These are phyloP conservation scores for Melanomma pulvis-pyrius DNA, from an alignment of 495 filamentous ascomycete genomes.

Conservation along the genomic window DNA sequence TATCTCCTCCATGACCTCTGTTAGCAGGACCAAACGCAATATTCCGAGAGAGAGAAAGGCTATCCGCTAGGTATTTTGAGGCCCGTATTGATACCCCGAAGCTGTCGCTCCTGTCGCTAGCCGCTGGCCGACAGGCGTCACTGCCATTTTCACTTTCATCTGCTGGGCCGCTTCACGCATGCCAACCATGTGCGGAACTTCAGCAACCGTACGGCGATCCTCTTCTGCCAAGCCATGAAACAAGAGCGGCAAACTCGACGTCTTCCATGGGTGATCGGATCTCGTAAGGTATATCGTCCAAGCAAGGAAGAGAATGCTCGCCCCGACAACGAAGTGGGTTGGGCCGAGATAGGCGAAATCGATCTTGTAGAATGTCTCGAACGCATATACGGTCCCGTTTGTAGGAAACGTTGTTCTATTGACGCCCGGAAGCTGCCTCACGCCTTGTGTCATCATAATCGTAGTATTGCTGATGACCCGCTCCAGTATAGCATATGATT, in stretches of 20 bases:
- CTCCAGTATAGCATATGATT: constrained; percentile 13
- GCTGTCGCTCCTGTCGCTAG: not conserved
- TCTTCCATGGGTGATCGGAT: constrained; percentile 23
- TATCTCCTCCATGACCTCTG: too few relatives aligned
- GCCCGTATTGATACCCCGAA: not conserved
- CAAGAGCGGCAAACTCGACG: constrained; percentile 12
- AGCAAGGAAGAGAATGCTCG: constrained; percentile 12
- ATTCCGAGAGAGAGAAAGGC: too few relatives aligned
- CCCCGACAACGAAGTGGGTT: constrained; percentile 14
- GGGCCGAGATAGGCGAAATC: constrained; percentile 9
- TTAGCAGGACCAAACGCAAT: too few relatives aligned
- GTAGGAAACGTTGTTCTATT: not conserved
- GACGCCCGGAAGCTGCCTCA: constrained; percentile 6
- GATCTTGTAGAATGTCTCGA: constrained; percentile 14
- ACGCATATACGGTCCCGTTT: constrained; percentile 14
- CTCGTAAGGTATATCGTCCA: constrained; percentile 14
- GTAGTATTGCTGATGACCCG: constrained; percentile 13
- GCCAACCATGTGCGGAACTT: constrained; percentile 16
- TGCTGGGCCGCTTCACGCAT: constrained; percentile 11
- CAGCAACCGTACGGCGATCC: constrained; percentile 7
- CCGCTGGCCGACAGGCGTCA: constrained; percentile 18
- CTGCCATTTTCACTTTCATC: constrained; percentile 17
- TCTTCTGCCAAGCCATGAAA: constrained; percentile 11
- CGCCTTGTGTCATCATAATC: constrained; percentile 22
- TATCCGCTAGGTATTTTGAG: too few relatives aligned